phyloP scores from a whole-genome alignment of 108 stramenopile species.

The Skeletonema tropicum region DNA sequence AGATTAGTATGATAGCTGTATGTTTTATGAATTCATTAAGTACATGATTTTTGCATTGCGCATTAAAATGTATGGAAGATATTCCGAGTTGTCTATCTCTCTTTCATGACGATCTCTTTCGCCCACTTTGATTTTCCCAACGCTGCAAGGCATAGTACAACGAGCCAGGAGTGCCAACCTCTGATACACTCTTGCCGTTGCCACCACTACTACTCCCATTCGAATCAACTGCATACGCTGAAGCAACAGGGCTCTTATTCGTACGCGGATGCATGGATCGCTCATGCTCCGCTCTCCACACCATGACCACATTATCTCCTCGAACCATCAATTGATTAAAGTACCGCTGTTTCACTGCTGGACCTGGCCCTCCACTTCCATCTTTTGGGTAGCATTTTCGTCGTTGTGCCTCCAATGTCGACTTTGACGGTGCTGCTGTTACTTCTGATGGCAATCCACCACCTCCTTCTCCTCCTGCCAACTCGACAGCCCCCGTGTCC shows the following conservation, averaged over 20 bases:
- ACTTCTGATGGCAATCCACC: neutral
- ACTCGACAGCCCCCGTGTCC: conserved; percentile 19
- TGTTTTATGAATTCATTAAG: neutral
- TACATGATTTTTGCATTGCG: neutral
- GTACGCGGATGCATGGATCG: conserved; percentile 46
- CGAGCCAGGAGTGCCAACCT: conserved; percentile 44
- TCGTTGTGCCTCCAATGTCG: conserved; percentile 45
- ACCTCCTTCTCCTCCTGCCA: conserved; percentile 39
- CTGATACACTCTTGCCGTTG: neutral
- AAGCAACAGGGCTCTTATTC: conserved; percentile 30
- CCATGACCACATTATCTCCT: conserved; percentile 84
- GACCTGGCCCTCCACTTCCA: conserved; percentile 44
- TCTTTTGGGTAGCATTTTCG: conserved; percentile 44
- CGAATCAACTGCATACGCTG: conserved; percentile 17
- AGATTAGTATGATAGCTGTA: neutral
- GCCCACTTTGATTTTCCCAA: conserved; percentile 25
- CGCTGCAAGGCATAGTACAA: conserved; percentile 36
- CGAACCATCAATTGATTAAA: conserved; percentile 77
- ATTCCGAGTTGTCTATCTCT: neutral
- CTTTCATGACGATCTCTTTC: neutral
- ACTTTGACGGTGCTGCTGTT: conserved; percentile 36
- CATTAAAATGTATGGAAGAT: no score
- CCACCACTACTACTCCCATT: neutral
- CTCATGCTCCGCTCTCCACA: conserved; percentile 71
- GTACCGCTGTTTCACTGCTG: conserved; percentile 57